Conservation (phyloP, 2,329 filamentous ascomycete species). For the Sporothrix brasiliensis region DNA sequence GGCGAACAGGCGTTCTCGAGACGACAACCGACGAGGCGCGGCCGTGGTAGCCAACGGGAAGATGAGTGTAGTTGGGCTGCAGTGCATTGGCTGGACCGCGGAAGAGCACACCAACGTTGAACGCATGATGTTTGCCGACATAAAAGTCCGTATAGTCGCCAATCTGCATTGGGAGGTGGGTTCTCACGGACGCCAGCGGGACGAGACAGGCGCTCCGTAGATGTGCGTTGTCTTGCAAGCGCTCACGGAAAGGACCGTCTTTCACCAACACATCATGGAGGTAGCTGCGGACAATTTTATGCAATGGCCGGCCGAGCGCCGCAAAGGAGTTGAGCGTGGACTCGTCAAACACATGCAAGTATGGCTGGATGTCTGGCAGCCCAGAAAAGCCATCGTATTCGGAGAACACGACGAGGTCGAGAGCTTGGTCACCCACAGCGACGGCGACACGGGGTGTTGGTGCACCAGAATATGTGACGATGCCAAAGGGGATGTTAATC, state of each 20-base stretch:
- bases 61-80: slow-evolving; percentile 78
- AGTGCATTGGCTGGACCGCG: slow-evolving; percentile 72
- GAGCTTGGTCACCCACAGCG: slow-evolving; percentile 12
- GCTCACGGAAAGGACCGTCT: neutral
- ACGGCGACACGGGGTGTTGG: slow-evolving; percentile 1
- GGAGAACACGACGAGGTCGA: slow-evolving; percentile 18
- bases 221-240: slow-evolving; percentile 13
- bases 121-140: slow-evolving; percentile 27
- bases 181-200: neutral
- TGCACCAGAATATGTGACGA: slow-evolving; percentile 15
- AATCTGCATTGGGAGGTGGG: slow-evolving; percentile 30
- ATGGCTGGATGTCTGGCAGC: neutral
- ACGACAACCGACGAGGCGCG: slow-evolving; percentile 74
- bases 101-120: slow-evolving; percentile 24
- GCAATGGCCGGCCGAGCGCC: slow-evolving; percentile 10
- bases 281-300: neutral
- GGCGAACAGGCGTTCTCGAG: slow-evolving; percentile 71
- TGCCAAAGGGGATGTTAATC: slow-evolving; percentile 31
- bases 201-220: neutral
- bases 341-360: neutral
- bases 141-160: slow-evolving; percentile 34
- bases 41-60: slow-evolving; percentile 82
- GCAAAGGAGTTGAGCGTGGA: slow-evolving; percentile 29
- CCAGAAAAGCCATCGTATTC: neutral
- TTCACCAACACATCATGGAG: slow-evolving; percentile 15